A percentile compares a stretch with the other conserved stretches of the same genome.
phyloP scores from a whole-genome alignment of 2,329 filamentous ascomycete genomes.

The Allantophomopsis lycopodina region DNA sequence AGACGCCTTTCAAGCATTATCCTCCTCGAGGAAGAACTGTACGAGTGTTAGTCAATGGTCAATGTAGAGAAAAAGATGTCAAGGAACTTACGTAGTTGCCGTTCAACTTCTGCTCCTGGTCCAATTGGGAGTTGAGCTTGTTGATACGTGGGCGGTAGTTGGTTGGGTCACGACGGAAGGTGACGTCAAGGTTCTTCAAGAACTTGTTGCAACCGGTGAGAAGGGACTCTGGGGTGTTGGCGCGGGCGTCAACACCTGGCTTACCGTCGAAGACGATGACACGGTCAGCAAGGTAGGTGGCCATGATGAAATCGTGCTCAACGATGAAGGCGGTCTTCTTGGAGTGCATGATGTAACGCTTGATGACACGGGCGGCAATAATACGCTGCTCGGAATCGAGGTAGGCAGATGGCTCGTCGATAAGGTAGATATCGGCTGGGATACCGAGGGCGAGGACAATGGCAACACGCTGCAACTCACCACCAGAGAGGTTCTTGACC shows the following conservation, averaged over 20 bases:
- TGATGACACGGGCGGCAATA: slow-evolving; percentile 91
- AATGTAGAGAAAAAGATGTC: slow-evolving; percentile 2
- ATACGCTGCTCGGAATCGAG: slow-evolving; percentile 99
- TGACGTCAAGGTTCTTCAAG: slow-evolving; percentile 92
- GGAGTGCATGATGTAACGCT: slow-evolving; percentile 99
- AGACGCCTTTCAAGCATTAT: slow-evolving; percentile 47
- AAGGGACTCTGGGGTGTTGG: slow-evolving; percentile 81
- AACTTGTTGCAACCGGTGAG: slow-evolving; percentile 91
- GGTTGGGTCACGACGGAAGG: slow-evolving; percentile 93
- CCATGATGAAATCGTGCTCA: slow-evolving; percentile 99
- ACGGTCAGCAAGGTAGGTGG: slow-evolving; percentile 63
- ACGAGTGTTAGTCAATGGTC: slow-evolving; percentile 6
- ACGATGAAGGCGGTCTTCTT: slow-evolving; percentile 99
- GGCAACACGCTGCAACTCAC: slow-evolving; percentile 98
- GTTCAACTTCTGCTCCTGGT: slow-evolving; percentile 88
- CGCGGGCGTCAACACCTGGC: slow-evolving; percentile 77
- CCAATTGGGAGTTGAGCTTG: slow-evolving; percentile 88
- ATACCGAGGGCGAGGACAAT: slow-evolving; percentile 94
- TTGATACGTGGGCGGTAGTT: slow-evolving; percentile 97
- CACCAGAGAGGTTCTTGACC: slow-evolving; percentile 96
- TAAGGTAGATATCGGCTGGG: slow-evolving; percentile 95
- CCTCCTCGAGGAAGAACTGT: slow-evolving; percentile 91
- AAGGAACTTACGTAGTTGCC: slow-evolving; percentile 74
- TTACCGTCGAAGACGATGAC: slow-evolving; percentile 97
- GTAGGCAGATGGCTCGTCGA: slow-evolving; percentile 95